phyloP scores from a whole-genome alignment of 176 grass and related monocot species.

The Lolium perenne region DNA sequence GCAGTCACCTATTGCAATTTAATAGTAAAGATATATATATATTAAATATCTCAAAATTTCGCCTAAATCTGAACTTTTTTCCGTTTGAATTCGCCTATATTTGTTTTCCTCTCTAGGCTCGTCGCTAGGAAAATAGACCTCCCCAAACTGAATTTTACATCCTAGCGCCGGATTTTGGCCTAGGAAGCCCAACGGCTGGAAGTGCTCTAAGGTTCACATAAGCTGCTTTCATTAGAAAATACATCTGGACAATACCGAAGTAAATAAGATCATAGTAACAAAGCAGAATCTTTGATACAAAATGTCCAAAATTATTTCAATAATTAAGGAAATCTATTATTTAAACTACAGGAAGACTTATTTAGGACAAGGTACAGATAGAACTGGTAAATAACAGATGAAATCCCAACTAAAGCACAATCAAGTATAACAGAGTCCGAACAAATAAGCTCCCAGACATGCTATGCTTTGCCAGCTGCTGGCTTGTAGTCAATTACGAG shows the following conservation, averaged over 20 bases:
- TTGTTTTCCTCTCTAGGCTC: no score
- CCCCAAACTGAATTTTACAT: no score
- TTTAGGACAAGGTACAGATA: constrained; percentile 7
- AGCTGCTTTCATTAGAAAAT: neutral
- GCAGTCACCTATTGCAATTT: no score
- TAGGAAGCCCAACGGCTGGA: no score
- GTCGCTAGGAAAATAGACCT: no score
- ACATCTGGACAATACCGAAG: neutral
- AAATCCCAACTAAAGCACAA: neutral
- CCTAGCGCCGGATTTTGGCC: no score
- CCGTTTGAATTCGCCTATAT: no score
- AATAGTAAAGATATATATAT: no score
- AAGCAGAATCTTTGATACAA: neutral
- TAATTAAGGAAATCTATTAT: neutral
- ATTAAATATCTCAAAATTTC: no score
- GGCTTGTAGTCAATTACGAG: constrained; percentile 78
- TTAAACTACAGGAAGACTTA: neutral
- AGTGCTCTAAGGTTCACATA: neutral
- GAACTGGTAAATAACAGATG: neutral
- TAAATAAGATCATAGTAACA: neutral
- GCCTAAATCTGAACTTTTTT: no score
- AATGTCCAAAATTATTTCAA: neutral
- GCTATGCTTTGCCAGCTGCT: neutral
- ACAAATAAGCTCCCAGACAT: neutral
- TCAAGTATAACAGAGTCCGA: neutral